phyloP scores from a whole-genome alignment of 176 grass and related monocot genomes.

The Oryza officinalis region DNA sequence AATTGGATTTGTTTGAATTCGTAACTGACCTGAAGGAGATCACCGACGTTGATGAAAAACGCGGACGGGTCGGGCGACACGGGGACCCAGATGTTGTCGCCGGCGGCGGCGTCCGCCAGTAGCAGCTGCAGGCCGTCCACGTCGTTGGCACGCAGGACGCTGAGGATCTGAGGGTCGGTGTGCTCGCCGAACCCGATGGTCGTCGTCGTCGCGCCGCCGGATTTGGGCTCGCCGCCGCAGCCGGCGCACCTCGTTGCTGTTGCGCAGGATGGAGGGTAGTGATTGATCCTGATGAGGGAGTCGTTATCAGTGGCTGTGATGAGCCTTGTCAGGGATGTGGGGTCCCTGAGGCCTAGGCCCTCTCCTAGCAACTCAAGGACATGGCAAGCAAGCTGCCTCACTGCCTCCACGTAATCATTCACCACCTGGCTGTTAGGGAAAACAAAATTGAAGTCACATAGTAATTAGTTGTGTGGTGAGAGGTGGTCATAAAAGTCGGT shows the following conservation, averaged over 20 bases:
- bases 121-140: conserved; percentile 81
- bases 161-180: conserved; percentile 84
- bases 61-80: conserved; percentile 69
- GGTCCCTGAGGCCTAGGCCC: conserved; percentile 63
- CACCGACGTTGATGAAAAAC: conserved; percentile 78
- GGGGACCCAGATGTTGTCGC: conserved; percentile 46
- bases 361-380: conserved; percentile 80
- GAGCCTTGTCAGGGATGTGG: conserved; percentile 48
- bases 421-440: conserved; percentile 48
- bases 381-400: conserved; percentile 60
- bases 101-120: background rate
- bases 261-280: conserved; percentile 54
- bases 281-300: conserved; percentile 84
- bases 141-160: conserved; percentile 73
- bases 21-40: conserved; percentile 74
- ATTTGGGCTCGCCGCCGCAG: background rate
- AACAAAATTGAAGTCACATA: background rate
- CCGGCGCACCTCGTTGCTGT: background rate
- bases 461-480: background rate
- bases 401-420: conserved; percentile 70
- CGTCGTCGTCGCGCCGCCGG: background rate
- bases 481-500: background rate
- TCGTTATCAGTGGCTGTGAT: conserved; percentile 63
- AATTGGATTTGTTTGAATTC: background rate
- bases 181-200: conserved; percentile 90